These are phyloP conservation scores for Monosporascus sp. DNA, from an alignment of 2,329 filamentous ascomycete species.

Conservation along the genomic window DNA sequence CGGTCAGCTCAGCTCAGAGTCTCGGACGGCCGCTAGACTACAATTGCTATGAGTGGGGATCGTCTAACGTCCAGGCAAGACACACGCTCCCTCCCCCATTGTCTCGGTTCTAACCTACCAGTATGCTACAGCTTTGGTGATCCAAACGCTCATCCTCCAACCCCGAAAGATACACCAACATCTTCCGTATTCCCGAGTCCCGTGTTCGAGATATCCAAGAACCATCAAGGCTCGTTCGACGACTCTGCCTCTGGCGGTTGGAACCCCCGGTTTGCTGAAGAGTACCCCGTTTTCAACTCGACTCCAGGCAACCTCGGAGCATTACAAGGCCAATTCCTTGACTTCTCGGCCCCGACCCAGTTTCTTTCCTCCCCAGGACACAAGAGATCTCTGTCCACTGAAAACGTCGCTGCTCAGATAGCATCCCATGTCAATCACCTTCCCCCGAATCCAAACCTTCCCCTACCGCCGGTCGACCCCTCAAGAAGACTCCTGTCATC, in stretches of 20 bases:
- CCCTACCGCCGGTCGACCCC: conserved; percentile 55
- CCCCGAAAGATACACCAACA: conserved; percentile 53
- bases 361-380: conserved; percentile 31
- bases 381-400: conserved; percentile 48
- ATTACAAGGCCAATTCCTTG: conserved; percentile 39
- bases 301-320: conserved; percentile 54
- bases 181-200: conserved; percentile 49
- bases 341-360: conserved; percentile 35
- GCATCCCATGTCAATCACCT: conserved; percentile 60
- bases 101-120: conserved; percentile 13
- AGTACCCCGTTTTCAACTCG: conserved; percentile 61
- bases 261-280: conserved; percentile 59
- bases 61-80: conserved; percentile 49
- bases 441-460: conserved; percentile 45
- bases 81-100: conserved; percentile 9
- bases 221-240: conserved; percentile 40
- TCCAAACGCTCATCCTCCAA: conserved; percentile 56
- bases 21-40: conserved; percentile 5
- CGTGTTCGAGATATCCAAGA: conserved; percentile 52
- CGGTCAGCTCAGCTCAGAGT: conserved; percentile 1
- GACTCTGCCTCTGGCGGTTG: conserved; percentile 44
- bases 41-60: conserved; percentile 60
- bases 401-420: conserved; percentile 44
- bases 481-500: conserved; percentile 55
- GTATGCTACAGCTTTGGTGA: conserved; percentile 51